phyloP scores from a whole-genome alignment of 2,329 filamentous ascomycete species.

The Cladophialophora bantiana region DNA sequence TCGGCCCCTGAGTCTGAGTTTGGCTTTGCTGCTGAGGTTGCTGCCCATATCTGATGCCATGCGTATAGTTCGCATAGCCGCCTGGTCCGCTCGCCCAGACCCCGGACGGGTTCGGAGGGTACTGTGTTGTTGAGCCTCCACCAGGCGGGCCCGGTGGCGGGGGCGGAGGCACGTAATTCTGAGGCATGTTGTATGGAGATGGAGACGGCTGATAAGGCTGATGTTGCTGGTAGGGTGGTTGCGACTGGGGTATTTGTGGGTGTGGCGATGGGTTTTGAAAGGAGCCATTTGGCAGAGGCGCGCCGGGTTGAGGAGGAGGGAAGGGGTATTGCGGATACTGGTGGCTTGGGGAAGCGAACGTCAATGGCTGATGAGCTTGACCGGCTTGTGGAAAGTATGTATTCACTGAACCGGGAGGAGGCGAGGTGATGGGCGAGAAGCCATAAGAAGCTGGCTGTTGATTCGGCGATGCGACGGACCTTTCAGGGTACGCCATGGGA shows the following conservation, averaged over 20 bases:
- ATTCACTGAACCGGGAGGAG: conserved; percentile 25
- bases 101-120: conserved; percentile 48
- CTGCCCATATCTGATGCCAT: conserved; percentile 50
- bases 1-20: conserved; percentile 21
- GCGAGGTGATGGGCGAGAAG: conserved; percentile 35
- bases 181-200: conserved; percentile 59
- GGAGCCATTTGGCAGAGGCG: conserved; percentile 45
- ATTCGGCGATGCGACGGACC: conserved; percentile 31
- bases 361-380: conserved; percentile 28
- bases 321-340: conserved; percentile 35
- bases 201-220: conserved; percentile 50
- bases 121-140: conserved; percentile 60
- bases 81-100: conserved; percentile 58
- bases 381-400: conserved; percentile 25
- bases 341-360: conserved; percentile 36
- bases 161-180: conserved; percentile 71
- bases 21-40: conserved; percentile 46
- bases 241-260: conserved; percentile 41
- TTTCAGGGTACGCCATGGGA: conserved; percentile 57
- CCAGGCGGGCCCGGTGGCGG: conserved; percentile 69
- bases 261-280: conserved; percentile 33
- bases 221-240: conserved; percentile 48
- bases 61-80: conserved; percentile 57
- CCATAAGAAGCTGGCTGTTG: conserved; percentile 28
- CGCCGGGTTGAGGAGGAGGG: conserved; percentile 45